Conservation (phyloP, 768 basidiomycete species). For the Multifurca ochricompacta region DNA sequence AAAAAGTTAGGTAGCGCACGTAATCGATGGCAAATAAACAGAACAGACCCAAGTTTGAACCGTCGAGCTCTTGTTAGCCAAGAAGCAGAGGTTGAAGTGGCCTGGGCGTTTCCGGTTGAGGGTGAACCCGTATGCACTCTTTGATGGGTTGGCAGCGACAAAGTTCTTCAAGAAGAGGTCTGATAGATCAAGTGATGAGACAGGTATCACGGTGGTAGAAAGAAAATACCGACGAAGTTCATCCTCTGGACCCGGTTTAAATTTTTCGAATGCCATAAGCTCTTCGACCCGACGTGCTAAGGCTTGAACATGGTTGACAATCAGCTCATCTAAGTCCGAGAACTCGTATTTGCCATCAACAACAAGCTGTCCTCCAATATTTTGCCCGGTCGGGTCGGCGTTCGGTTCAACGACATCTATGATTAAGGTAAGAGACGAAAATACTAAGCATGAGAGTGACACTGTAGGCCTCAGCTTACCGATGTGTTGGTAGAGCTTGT, state of each 20-base stretch:
- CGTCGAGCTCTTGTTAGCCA: conserved; percentile 82
- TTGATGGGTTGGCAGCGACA: conserved; percentile 86
- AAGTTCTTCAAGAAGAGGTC: conserved; percentile 85
- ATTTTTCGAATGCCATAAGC: conserved; percentile 92
- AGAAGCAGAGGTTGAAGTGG: conserved; percentile 88
- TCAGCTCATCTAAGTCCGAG: conserved; percentile 91
- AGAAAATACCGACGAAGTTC: conserved; percentile 72
- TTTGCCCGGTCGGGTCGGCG: conserved; percentile 63
- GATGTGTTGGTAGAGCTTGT: conserved; percentile 92
- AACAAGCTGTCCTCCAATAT: conserved; percentile 52
- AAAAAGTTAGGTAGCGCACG: neutral
- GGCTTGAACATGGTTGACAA: conserved; percentile 93
- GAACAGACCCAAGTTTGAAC: conserved; percentile 85
- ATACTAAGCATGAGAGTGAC: neutral
- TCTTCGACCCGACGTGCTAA: conserved; percentile 92
- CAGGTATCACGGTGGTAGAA: neutral
- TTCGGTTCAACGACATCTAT: conserved; percentile 62
- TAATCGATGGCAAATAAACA: conserved; percentile 21
- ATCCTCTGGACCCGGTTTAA: conserved; percentile 79
- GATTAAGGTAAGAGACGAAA: neutral
- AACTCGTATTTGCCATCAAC: conserved; percentile 77
- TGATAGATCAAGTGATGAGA: conserved; percentile 27
- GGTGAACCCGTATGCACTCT: conserved; percentile 94
- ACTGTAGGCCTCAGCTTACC: conserved; percentile 41
- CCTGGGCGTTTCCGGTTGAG: conserved; percentile 85